Conservation (phyloP, 495 filamentous ascomycete species). For the Talaromyces thailandensis region DNA sequence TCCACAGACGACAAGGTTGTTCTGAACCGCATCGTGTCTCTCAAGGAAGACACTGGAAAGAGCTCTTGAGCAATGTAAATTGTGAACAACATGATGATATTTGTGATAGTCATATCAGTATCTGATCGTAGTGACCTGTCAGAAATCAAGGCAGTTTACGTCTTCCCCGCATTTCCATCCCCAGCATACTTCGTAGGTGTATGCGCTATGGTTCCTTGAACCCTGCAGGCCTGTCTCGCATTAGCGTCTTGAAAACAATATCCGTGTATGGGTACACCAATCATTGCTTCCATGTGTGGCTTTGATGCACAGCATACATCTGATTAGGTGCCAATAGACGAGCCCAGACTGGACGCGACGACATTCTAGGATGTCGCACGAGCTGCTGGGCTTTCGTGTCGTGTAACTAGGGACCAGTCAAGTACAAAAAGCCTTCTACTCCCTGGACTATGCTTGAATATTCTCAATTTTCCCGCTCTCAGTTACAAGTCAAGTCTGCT, state of each 20-base stretch:
- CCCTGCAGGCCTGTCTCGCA: neutral
- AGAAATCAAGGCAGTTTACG: too few species aligned
- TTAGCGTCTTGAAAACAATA: neutral
- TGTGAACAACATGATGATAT: neutral
- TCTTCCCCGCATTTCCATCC: neutral
- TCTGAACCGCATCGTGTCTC: conserved; percentile 82
- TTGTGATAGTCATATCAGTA: neutral
- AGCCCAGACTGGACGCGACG: neutral
- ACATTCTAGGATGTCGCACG: neutral
- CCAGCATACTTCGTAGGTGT: neutral
- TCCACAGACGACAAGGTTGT: conserved; percentile 68
- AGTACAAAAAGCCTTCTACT: neutral
- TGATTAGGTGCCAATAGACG: neutral
- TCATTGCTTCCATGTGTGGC: neutral
- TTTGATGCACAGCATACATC: neutral
- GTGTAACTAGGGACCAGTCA: neutral
- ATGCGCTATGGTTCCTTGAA: neutral
- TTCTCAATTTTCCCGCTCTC: neutral
- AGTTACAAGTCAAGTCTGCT: neutral
- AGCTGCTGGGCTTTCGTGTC: neutral
- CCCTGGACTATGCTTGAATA: neutral
- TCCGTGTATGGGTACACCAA: neutral
- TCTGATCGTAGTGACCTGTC: neutral
- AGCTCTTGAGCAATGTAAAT: conserved; percentile 2
- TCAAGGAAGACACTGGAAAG: conserved; percentile 85